Percentiles rank a stretch among this genome's conserved stretches.
phyloP scores from a whole-genome alignment of 495 filamentous ascomycete species.

The Pseudevernia furfuracea region DNA sequence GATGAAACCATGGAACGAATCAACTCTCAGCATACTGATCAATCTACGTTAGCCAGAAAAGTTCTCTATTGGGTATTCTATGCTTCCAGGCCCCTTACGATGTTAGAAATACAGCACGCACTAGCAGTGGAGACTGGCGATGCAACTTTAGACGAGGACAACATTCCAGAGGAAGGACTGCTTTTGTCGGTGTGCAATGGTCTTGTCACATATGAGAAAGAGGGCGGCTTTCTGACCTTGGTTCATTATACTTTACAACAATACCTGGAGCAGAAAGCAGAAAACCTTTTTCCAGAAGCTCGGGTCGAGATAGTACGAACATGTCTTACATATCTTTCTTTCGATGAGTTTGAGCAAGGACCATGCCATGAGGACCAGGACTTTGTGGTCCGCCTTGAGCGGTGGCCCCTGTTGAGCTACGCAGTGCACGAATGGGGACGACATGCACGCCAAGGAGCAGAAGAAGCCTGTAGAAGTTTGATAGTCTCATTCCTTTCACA shows the following conservation, averaged over 20 bases:
- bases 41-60: constrained; percentile 10
- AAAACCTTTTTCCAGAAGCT: constrained; percentile 21
- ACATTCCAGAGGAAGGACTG: constrained; percentile 11
- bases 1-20: constrained; percentile 25
- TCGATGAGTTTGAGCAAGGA: constrained; percentile 19
- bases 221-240: constrained; percentile 9
- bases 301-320: constrained; percentile 27
- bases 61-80: constrained; percentile 23
- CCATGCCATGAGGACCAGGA: not conserved
- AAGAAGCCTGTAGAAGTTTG: not conserved
- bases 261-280: constrained; percentile 21
- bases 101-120: constrained; percentile 25
- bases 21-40: constrained; percentile 6
- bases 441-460: not conserved
- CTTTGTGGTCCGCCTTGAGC: not conserved
- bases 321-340: constrained; percentile 31
- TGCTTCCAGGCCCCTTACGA: constrained; percentile 13
- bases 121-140: constrained; percentile 23
- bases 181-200: constrained; percentile 25
- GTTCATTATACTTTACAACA: constrained; percentile 27
- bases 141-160: constrained; percentile 20
- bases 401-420: not conserved
- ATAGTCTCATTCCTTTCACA: not conserved
- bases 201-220: constrained; percentile 19
- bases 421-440: not conserved